Conservation (phyloP, 106 monocot genomes). For the Dioscorea zingiberensis region DNA sequence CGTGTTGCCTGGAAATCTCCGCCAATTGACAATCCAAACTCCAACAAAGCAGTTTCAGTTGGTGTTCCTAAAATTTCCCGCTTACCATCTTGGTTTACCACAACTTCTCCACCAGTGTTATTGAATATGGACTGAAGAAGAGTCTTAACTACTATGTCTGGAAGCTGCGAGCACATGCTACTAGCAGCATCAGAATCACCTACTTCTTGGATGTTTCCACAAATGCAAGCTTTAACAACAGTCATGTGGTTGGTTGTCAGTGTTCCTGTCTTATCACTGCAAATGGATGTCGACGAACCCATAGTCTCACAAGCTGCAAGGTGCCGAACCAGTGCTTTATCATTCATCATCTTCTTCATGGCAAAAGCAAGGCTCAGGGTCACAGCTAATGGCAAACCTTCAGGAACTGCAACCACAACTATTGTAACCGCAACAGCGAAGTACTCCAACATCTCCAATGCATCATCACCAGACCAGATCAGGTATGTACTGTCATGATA, state of each 20-base stretch:
- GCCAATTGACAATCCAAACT: conserved; percentile 52
- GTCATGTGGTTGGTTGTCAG: conserved; percentile 77
- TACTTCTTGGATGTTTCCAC: conserved; percentile 47
- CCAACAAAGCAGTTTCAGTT: conserved; percentile 62
- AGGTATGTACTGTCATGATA: conserved; percentile 29
- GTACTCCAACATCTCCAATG: conserved; percentile 49
- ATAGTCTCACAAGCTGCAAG: conserved; percentile 89
- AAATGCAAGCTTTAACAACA: conserved; percentile 61
- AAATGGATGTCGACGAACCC: conserved; percentile 85
- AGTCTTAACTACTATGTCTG: conserved; percentile 26
- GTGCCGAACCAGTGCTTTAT: conserved; percentile 70
- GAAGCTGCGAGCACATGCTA: conserved; percentile 23
- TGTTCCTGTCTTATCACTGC: conserved; percentile 91
- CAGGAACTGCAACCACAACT: conserved; percentile 81
- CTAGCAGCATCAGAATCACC: conserved; percentile 11
- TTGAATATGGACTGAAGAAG: conserved; percentile 60
- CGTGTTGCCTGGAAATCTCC: conserved; percentile 42
- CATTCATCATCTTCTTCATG: conserved; percentile 93
- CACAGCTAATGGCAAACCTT: conserved; percentile 71
- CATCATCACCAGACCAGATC: conserved; percentile 60
- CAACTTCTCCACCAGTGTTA: conserved; percentile 70
- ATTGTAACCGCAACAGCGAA: conserved; percentile 80
- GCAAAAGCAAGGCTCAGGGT: conserved; percentile 82
- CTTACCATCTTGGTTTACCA: conserved; percentile 33
- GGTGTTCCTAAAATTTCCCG: conserved; percentile 70